Evolutionary conservation across 441 rosid genomes (phyloP).

Genomic region (Pelargonium cotyledonis): DNA sequence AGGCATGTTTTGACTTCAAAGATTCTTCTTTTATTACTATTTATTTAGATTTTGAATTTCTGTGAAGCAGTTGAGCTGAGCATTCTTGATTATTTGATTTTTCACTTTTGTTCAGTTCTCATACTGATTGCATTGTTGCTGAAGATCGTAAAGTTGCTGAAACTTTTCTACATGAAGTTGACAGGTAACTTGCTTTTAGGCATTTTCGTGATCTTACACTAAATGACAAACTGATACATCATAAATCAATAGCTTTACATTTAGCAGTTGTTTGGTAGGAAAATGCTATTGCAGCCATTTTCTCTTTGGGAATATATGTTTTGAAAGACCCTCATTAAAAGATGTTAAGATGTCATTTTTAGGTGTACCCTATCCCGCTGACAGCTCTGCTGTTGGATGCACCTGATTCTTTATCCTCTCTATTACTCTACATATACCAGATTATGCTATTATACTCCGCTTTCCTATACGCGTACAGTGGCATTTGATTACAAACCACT

Average conservation of each 20-base stretch:
- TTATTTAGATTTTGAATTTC: background rate
- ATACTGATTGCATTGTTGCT: slow-evolving; percentile 40
- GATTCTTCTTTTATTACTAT: background rate
- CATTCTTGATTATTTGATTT: background rate
- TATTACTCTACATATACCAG: background rate
- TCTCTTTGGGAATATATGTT: background rate
- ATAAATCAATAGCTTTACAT: background rate
- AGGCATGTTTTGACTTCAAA: slow-evolving; percentile 36
- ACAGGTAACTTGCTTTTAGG: slow-evolving; percentile 29
- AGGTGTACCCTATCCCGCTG: too few relatives aligned
- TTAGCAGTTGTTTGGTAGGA: background rate
- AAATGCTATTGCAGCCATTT: background rate
- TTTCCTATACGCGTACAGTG: background rate
- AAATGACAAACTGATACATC: background rate
- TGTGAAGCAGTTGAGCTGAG: background rate
- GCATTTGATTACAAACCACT: background rate
- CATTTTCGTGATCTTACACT: background rate
- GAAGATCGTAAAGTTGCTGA: slow-evolving; percentile 33
- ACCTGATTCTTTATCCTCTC: background rate
- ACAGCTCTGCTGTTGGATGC: too few relatives aligned
- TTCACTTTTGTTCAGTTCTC: slow-evolving; percentile 30
- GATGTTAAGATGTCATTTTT: too few relatives aligned
- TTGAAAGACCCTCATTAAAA: background rate
- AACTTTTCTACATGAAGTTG: slow-evolving; percentile 30
- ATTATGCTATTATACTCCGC: background rate